Conservation (phyloP, 2,329 filamentous ascomycete genomes). For the Bipolaris zeicola region DNA sequence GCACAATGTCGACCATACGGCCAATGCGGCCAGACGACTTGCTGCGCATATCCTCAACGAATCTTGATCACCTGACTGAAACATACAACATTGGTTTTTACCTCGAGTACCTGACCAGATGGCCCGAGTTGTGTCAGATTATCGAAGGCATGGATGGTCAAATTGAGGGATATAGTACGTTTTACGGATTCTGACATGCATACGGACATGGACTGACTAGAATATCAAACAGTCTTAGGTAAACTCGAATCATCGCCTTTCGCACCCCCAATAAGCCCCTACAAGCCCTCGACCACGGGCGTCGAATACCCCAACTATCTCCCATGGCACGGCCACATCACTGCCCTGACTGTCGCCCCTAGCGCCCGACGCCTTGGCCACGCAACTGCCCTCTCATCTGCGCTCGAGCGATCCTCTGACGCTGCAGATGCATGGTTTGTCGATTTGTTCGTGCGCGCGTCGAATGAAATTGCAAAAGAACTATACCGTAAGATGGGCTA, state of each 20-base stretch:
- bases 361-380: constrained; percentile 84
- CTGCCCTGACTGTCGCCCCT: constrained; percentile 89
- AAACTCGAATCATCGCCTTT: constrained; percentile 86
- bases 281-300: constrained; percentile 59
- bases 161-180: constrained; percentile 87
- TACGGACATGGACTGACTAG: neutral
- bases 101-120: constrained; percentile 92
- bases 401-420: constrained; percentile 82
- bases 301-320: constrained; percentile 70
- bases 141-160: constrained; percentile 85
- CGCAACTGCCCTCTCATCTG: constrained; percentile 79
- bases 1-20: constrained; percentile 78
- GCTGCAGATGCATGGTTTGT: constrained; percentile 90
- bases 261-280: constrained; percentile 72
- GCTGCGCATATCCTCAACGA: constrained; percentile 89
- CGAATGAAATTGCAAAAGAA: constrained; percentile 83
- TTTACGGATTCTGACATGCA: neutral
- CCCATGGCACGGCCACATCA: constrained; percentile 99
- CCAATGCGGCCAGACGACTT: constrained; percentile 74
- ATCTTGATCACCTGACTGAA: constrained; percentile 95
- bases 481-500: constrained; percentile 92
- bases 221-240: constrained; percentile 74
- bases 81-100: constrained; percentile 97
- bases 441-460: constrained; percentile 88
- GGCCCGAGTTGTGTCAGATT: constrained; percentile 92